phyloP scores from a whole-genome alignment of 495 filamentous ascomycete species.

The Penicillium robsamsonii region DNA sequence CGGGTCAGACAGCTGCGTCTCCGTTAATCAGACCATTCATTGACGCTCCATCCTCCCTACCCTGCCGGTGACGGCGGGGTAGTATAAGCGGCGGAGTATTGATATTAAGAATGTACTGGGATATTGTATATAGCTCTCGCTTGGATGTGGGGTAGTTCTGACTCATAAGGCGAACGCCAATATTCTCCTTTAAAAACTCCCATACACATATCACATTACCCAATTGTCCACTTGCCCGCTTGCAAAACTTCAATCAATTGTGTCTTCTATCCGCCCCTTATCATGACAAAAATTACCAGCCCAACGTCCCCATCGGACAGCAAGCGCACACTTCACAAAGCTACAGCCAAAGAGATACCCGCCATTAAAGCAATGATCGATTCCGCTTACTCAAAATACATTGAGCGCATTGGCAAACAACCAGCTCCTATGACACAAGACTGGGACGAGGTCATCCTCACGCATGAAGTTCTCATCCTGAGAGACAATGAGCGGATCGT shows the following conservation, averaged over 20 bases:
- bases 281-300: not conserved
- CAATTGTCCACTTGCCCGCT: no score
- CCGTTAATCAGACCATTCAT: no score
- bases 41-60: no score
- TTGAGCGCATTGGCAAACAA: constrained; percentile 35
- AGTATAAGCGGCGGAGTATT: no score
- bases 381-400: constrained; percentile 38
- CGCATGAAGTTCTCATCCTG: constrained; percentile 18
- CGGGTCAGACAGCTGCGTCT: no score
- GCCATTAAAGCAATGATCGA: constrained; percentile 29
- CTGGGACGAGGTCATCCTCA: constrained; percentile 22
- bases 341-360: constrained; percentile 24
- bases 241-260: not conserved
- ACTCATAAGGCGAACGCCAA: not conserved
- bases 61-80: no score
- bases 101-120: no score
- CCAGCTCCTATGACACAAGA: constrained; percentile 36
- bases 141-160: not conserved
- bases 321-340: constrained; percentile 18
- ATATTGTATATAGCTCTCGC: no score
- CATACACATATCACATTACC: no score
- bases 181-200: not conserved
- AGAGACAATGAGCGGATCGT: constrained; percentile 6
- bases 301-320: not conserved
- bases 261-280: not conserved